A percentile compares a stretch with the other conserved stretches of the same genome.
phyloP scores from a whole-genome alignment of 106 monocot genomes.

The Cymbidium sinense region DNA sequence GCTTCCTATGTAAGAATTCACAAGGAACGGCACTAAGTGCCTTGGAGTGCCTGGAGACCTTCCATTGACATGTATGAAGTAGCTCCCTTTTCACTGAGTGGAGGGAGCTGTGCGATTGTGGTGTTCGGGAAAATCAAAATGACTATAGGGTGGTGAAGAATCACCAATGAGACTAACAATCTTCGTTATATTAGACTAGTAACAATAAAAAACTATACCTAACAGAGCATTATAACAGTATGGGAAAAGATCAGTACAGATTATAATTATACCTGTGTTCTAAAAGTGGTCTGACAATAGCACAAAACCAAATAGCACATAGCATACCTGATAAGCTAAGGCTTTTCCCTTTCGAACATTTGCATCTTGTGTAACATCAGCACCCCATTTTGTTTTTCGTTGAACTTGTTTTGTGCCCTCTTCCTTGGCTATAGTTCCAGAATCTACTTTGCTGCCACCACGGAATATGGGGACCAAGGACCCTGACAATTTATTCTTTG shows the following conservation, averaged over 20 bases:
- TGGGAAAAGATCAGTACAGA: neutral
- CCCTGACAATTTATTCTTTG: constrained; percentile 91
- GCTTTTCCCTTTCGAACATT: constrained; percentile 71
- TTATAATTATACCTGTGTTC: neutral
- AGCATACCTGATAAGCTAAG: constrained; percentile 83
- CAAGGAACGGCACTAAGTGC: constrained; percentile 14
- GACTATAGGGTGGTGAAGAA: neutral
- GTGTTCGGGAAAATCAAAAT: neutral
- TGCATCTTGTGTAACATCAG: constrained; percentile 74
- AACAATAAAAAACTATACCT: neutral
- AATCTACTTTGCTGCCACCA: constrained; percentile 47
- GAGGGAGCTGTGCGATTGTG: neutral
- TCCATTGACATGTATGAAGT: constrained; percentile 12
- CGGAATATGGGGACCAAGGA: constrained; percentile 70
- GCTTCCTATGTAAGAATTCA: constrained; percentile 59
- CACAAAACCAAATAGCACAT: neutral
- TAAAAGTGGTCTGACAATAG: neutral
- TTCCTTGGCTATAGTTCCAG: constrained; percentile 38
- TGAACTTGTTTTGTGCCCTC: constrained; percentile 49
- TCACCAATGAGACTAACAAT: neutral
- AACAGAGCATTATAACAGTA: neutral
- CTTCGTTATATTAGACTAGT: neutral
- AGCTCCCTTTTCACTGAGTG: constrained; percentile 6
- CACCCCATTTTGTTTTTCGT: constrained; percentile 89
- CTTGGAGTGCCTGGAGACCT: constrained; percentile 7